These are phyloP conservation scores for Penicillium maclennaniae DNA, from an alignment of 495 filamentous ascomycete genomes.

Conservation along the genomic window DNA sequence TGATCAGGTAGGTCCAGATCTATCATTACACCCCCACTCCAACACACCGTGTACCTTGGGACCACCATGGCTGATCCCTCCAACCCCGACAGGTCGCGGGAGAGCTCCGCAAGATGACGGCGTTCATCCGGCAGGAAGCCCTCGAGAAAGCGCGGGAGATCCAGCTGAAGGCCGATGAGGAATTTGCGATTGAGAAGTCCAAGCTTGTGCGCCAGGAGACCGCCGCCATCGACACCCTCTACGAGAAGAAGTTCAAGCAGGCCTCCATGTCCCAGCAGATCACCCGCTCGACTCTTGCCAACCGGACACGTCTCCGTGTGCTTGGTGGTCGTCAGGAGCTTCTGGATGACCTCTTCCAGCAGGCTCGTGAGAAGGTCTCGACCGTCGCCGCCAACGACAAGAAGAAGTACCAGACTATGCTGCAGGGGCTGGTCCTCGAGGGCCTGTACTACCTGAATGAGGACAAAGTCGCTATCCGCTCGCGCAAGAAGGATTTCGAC, in stretches of 20 bases:
- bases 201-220: constrained; percentile 96
- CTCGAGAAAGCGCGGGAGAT: constrained; percentile 95
- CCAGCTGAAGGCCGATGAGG: constrained; percentile 94
- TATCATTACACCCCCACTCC: neutral
- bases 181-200: constrained; percentile 96
- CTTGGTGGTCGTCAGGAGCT: constrained; percentile 83
- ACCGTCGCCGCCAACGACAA: constrained; percentile 61
- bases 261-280: constrained; percentile 97
- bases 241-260: constrained; percentile 98
- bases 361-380: constrained; percentile 62
- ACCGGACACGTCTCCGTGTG: constrained; percentile 88
- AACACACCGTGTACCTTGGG: neutral
- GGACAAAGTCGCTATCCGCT: constrained; percentile 65
- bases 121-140: constrained; percentile 99
- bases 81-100: constrained; percentile 63
- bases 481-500: constrained; percentile 74
- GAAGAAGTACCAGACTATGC: constrained; percentile 64
- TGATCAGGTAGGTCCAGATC: constrained; percentile 61
- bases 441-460: constrained; percentile 85
- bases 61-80: constrained; percentile 15
- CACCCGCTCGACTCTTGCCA: constrained; percentile 86
- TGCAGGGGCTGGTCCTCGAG: constrained; percentile 82
- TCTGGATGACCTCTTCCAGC: constrained; percentile 86
- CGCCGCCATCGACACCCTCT: constrained; percentile 80
- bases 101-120: constrained; percentile 99